Base-by-base conservation (phyloP, 164 flowering plant species). In the Saururus chinensis region DNA sequence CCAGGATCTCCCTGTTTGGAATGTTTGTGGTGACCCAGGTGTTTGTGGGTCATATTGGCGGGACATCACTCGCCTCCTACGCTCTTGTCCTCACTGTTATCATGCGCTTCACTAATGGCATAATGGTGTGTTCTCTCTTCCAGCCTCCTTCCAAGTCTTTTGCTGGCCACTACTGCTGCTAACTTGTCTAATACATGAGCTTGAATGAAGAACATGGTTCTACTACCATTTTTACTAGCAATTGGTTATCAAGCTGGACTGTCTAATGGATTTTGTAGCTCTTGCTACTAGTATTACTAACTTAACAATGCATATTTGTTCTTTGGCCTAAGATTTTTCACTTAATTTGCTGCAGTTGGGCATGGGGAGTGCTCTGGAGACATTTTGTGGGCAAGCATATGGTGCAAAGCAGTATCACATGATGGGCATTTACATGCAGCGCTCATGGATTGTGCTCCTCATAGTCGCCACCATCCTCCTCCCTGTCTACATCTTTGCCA, bases 11-110 rank as follows among this genome's bases (percentile, higher is more conserved):
- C 0, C 57, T 76, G 0, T 80, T 75, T 19, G 82, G 82, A 0
- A 65, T 77, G 8, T 24, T 65, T 0, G 64, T 83, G 0, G 70
- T 81, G 49, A 78, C 69, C 23, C 84, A 78, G 58, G 81, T 83
- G 4, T 82, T 81, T 51, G 58, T 80, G 24, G 88, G 86, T 1
- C 88, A 82, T 55, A 68, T 82, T 11, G 80, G 86, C 14, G 37
- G 80, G 2, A 64, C 61, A 0, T 68, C 80, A 10, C 77, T 81
- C 7, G 81, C 85, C 56, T 81, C 82, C 16, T 80, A 58, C 51
- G 74, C 89, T 1, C 75, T 82, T 20, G 78, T 77, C 19, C 49
- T 51, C 35, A 78, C 84, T 1, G 71, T 82, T 19, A 67, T 84
- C 35, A 0, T 73, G 26, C 64, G 89, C 51, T 82, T 84, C 60